These are phyloP conservation scores for Puccinia novopanici DNA, from an alignment of 1,284 basidiomycete species.

Conservation along the genomic window DNA sequence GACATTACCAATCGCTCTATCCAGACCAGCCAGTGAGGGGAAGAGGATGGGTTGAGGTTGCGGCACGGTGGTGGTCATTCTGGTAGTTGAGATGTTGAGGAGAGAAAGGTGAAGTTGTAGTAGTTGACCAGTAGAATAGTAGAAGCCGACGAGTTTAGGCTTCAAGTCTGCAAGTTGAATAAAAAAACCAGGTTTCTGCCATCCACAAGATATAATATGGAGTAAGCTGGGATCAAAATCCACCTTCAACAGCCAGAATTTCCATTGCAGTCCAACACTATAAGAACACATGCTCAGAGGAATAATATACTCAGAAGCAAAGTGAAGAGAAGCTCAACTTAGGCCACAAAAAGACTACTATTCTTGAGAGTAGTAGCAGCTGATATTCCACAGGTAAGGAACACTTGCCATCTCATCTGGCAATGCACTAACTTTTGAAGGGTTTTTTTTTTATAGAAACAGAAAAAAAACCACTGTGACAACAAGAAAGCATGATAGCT, in stretches of 20 bases:
- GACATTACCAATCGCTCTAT: conserved; percentile 42
- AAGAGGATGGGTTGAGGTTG: conserved; percentile 7
- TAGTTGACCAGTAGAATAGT: no score
- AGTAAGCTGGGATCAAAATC: not conserved
- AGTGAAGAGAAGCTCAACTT: not conserved
- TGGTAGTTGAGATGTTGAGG: not conserved
- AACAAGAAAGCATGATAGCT: not conserved
- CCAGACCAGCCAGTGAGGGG: conserved; percentile 46
- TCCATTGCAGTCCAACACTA: not conserved
- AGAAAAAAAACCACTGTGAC: no score
- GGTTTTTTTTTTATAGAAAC: not conserved
- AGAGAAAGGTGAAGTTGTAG: not conserved
- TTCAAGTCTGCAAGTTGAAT: no score
- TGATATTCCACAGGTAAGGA: no score
- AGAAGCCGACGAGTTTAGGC: not conserved
- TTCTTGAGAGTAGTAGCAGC: no score
- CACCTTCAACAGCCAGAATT: not conserved
- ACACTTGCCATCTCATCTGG: no score
- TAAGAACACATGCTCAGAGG: not conserved
- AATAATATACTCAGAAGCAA: not conserved
- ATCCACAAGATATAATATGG: no score
- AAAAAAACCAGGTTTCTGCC: not conserved
- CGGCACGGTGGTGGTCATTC: not conserved
- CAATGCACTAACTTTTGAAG: not conserved
- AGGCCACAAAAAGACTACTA: no score